Base-by-base conservation (phyloP, 805 yeast genomes). In the Candida chilensis region DNA sequence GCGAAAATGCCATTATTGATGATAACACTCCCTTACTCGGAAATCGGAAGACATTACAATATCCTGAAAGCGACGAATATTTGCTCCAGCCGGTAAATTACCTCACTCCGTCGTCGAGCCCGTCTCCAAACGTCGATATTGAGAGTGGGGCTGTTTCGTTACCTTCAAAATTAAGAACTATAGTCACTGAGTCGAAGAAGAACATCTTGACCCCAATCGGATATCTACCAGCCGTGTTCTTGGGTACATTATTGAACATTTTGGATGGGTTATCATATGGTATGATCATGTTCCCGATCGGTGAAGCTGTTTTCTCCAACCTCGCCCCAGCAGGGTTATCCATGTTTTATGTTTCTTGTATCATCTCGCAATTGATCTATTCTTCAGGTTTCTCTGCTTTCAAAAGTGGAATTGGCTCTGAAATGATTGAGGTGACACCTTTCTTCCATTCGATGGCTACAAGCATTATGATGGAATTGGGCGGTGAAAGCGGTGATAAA, bases 371-470 rank as follows among this genome's bases (percentile, higher is more conserved):
- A 52, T 57, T 87, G 38, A 83, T 86, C 5, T 88, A 74, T 48
- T 87, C 96, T 0, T 54, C 84, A 16, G 98, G 98, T 11, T 94
- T 94, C 1, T 84, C 95, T 11, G 82, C 84, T 6, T 90, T 92
- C 59, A 75, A 74, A 37, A 70, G 87, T 2, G 95, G 94, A n/a
- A 76, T 90, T 27, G 98, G 98, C 1, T 83, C 95, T 3, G 97
- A 92, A 57, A 92, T 92, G 98, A 92, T 92, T 40, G 98, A 92
- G 52, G 86, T 92, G n/a, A 94, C 96, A 2, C 98, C 98, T 2
- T 92, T 92, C 52, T 90, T 90, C 63, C 98, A 92, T 48, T 70
- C 94, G 3, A 88, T 92, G 95, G 96, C 96, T 1, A 61, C 71
- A 17, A 61, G 78, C 10, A 78, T 92, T 29, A 61, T 78, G 50